Evolutionary conservation across 164 flowering plant species (phyloP).

Genomic region (Umbilicus rupestris): DNA sequence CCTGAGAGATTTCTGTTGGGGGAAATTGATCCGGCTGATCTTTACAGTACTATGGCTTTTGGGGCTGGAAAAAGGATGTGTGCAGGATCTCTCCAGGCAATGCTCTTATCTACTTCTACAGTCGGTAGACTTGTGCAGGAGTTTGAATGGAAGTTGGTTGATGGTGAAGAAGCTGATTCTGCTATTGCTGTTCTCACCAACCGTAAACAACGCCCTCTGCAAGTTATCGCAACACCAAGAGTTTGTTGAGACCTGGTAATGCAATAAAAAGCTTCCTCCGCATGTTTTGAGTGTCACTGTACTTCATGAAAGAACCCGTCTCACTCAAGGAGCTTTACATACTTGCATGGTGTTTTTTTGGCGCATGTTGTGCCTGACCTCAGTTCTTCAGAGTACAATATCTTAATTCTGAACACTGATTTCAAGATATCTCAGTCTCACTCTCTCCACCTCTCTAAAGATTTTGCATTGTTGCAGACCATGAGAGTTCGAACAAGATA

Average conservation of each 20-base stretch:
- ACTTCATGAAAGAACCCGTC: not conserved
- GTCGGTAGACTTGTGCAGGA: slow-evolving; percentile 74
- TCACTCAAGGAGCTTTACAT: no score
- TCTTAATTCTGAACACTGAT: no score
- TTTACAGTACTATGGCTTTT: slow-evolving; percentile 88
- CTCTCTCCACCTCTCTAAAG: no score
- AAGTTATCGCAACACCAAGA: slow-evolving; percentile 41
- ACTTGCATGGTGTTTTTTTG: no score
- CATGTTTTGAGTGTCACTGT: not conserved
- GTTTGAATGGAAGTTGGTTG: slow-evolving; percentile 62
- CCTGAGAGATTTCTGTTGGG: slow-evolving; percentile 72
- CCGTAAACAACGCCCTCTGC: slow-evolving; percentile 65
- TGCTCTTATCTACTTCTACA: slow-evolving; percentile 43
- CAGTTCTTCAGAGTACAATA: no score
- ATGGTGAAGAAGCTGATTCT: slow-evolving; percentile 61
- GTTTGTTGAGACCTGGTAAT: not conserved
- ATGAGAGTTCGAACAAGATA: no score
- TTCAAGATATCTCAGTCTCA: no score
- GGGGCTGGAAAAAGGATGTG: slow-evolving; percentile 91
- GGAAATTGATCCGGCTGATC: slow-evolving; percentile 47
- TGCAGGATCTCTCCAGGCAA: slow-evolving; percentile 82
- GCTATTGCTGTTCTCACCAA: slow-evolving; percentile 62
- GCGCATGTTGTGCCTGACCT: no score
- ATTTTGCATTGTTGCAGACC: no score
- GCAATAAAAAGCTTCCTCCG: not conserved